Conservation (phyloP, 2,329 filamentous ascomycete species). For the Cryphonectria radicalis region DNA sequence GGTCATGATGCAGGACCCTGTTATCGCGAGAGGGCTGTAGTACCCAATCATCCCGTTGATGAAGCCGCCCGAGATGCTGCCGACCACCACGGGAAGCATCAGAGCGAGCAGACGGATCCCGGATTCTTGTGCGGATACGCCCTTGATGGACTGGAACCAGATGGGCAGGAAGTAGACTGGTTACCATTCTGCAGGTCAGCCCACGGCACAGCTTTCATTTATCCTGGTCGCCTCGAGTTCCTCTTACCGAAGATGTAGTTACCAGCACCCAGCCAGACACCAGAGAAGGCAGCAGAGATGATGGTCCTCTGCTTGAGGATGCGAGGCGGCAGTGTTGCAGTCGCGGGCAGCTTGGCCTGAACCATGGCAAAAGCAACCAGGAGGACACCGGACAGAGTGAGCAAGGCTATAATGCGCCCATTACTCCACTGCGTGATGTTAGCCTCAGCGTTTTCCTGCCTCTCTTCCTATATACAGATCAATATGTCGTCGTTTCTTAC, state of each 20-base stretch:
- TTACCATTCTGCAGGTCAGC: background rate
- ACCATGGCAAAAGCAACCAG: conserved; percentile 36
- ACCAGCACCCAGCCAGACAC: conserved; percentile 38
- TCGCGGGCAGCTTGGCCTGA: conserved; percentile 48
- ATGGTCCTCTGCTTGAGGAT: conserved; percentile 50
- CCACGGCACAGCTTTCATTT: background rate
- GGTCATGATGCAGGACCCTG: conserved; percentile 34
- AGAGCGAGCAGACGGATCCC: conserved; percentile 38
- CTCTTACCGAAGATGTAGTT: conserved; percentile 17
- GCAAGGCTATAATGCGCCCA: conserved; percentile 37
- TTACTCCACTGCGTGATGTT: conserved; percentile 33
- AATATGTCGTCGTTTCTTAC: background rate
- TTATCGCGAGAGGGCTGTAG: conserved; percentile 40
- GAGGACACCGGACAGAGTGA: conserved; percentile 36
- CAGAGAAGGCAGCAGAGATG: conserved; percentile 41
- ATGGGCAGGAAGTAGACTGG: conserved; percentile 37
- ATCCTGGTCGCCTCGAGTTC: background rate
- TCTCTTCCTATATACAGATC: background rate
- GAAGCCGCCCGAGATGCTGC: conserved; percentile 32
- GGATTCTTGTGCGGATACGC: conserved; percentile 36
- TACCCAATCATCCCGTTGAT: conserved; percentile 38
- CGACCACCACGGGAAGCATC: conserved; percentile 35
- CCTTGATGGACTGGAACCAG: conserved; percentile 39
- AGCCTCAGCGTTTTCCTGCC: background rate
- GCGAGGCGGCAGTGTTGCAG: conserved; percentile 53